Conservation (phyloP, 352 stramenopile species). For the Peronospora tabacina region DNA sequence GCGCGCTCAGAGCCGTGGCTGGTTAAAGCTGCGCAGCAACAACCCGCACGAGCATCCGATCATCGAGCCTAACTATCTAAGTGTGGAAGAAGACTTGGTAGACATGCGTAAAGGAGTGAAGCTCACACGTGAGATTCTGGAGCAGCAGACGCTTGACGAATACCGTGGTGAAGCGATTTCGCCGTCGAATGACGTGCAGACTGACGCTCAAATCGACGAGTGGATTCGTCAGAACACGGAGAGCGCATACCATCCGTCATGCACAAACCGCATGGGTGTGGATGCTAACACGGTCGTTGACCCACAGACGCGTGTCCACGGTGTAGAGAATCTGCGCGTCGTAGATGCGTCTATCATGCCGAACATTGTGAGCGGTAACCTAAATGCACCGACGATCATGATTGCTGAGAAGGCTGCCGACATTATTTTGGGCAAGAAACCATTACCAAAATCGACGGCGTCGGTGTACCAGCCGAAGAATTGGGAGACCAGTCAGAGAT, state of each 20-base stretch:
- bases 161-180: slow-evolving; percentile 77
- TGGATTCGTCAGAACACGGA: slow-evolving; percentile 80
- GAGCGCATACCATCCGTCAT: slow-evolving; percentile 86
- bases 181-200: slow-evolving; percentile 49
- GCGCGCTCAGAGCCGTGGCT: slow-evolving; percentile 79
- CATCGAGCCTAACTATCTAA: slow-evolving; percentile 88
- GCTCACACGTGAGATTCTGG: slow-evolving; percentile 81
- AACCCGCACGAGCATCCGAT: slow-evolving; percentile 72
- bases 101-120: slow-evolving; percentile 75
- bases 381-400: slow-evolving; percentile 92
- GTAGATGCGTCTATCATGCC: slow-evolving; percentile 92
- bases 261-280: slow-evolving; percentile 85
- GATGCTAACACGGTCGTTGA: slow-evolving; percentile 87
- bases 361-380: slow-evolving; percentile 91
- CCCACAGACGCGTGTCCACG: slow-evolving; percentile 75
- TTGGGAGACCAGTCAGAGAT: slow-evolving; percentile 71
- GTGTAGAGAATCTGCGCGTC: slow-evolving; percentile 82
- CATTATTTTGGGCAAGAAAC: slow-evolving; percentile 77
- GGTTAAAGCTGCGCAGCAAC: slow-evolving; percentile 65
- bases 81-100: slow-evolving; percentile 61
- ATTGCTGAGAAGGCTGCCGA: slow-evolving; percentile 90
- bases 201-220: slow-evolving; percentile 69
- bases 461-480: slow-evolving; percentile 64
- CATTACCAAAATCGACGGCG: slow-evolving; percentile 63
- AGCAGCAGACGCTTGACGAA: slow-evolving; percentile 80